phyloP scores from a whole-genome alignment of 352 stramenopile species.

The Phytophthora hibernalis region DNA sequence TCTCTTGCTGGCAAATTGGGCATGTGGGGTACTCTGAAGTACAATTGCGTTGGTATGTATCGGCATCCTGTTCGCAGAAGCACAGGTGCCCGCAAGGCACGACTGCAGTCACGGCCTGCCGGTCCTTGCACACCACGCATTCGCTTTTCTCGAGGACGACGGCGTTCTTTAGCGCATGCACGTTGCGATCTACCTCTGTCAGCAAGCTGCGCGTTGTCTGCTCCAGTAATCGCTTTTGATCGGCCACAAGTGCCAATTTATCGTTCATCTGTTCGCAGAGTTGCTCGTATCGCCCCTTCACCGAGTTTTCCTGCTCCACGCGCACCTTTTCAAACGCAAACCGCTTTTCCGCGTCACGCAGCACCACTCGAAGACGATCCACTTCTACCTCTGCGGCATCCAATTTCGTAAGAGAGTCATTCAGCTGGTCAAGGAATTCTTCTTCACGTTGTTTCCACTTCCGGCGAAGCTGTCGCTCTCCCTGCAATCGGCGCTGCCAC shows the following conservation, averaged over 20 bases:
- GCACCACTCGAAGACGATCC: conserved; percentile 43
- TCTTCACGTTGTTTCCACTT: conserved; percentile 81
- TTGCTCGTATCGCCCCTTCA: conserved; percentile 79
- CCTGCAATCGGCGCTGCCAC: conserved; percentile 78
- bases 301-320: conserved; percentile 76
- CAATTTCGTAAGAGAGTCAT: conserved; percentile 61
- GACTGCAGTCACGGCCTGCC: conserved; percentile 70
- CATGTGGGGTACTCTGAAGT: conserved; percentile 58
- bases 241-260: conserved; percentile 63
- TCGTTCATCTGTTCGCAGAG: conserved; percentile 81
- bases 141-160: conserved; percentile 70
- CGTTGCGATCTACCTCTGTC: conserved; percentile 75
- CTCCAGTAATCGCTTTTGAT: conserved; percentile 83
- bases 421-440: conserved; percentile 75
- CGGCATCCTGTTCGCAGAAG: conserved; percentile 85
- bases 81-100: conserved; percentile 86
- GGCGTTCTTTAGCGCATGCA: conserved; percentile 70
- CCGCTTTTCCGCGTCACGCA: conserved; percentile 74
- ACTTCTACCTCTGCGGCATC: conserved; percentile 59
- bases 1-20: conserved; percentile 83
- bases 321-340: conserved; percentile 77
- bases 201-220: conserved; percentile 80
- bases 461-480: conserved; percentile 78
- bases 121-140: conserved; percentile 86
- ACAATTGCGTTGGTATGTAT: conserved; percentile 66